These are phyloP conservation scores for Adansonia rubrostipa DNA, from an alignment of 441 rosid species.

Conservation along the genomic window DNA sequence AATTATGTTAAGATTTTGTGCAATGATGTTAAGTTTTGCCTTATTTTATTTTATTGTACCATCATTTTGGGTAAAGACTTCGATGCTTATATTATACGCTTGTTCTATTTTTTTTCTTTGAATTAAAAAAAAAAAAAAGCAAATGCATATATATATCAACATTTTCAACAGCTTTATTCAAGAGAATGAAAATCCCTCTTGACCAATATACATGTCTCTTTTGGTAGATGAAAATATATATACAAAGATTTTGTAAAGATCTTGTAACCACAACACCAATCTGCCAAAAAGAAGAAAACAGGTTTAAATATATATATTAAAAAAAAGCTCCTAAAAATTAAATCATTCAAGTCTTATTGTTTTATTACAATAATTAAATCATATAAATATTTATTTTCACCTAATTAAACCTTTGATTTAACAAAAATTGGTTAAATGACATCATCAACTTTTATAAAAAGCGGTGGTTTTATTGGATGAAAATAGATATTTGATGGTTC, in stretches of 20 bases:
- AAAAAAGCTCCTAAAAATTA: no score
- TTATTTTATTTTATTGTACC: background rate
- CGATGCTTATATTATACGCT: background rate
- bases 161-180: background rate
- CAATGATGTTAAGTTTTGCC: background rate
- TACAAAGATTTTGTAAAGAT: background rate
- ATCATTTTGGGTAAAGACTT: conserved; percentile 13
- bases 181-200: background rate
- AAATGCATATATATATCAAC: background rate
- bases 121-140: background rate
- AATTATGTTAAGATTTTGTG: conserved; percentile 2
- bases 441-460: no score
- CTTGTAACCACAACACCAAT: background rate
- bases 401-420: no score
- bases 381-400: no score
- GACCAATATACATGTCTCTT: background rate
- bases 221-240: background rate
- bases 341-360: no score
- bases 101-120: background rate
- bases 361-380: no score
- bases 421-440: no score
- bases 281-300: background rate
- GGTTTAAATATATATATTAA: no score
- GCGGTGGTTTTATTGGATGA: no score
- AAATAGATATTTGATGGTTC: no score